Percentiles rank a stretch among this genome's conserved stretches.
Evolutionary conservation across 371 early-diverging fungal genomes (phyloP).

Genomic region (Fennellomyces sp.): DNA sequence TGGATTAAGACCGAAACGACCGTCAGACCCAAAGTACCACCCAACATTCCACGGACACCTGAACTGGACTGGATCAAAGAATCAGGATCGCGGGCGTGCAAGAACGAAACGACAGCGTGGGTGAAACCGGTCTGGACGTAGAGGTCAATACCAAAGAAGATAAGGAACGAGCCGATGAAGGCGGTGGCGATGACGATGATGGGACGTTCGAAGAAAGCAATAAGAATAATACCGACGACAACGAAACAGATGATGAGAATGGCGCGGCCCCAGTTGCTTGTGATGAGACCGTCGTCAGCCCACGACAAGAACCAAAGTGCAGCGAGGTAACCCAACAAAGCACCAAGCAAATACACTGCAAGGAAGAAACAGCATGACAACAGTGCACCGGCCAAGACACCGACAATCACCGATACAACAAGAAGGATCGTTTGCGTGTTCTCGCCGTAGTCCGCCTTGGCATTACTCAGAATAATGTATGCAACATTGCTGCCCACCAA

Average conservation of each 20-base stretch:
- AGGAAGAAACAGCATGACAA: slow-evolving; percentile 62
- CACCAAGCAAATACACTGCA: slow-evolving; percentile 62
- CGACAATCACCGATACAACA: slow-evolving; percentile 54
- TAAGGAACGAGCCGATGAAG: slow-evolving; percentile 57
- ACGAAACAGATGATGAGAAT: slow-evolving; percentile 53
- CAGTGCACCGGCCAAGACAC: slow-evolving; percentile 54
- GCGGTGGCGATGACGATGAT: slow-evolving; percentile 59
- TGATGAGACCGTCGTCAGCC: slow-evolving; percentile 51
- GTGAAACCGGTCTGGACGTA: slow-evolving; percentile 58
- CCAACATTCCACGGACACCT: slow-evolving; percentile 60
- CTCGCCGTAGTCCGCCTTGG: slow-evolving; percentile 45
- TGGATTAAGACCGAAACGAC: slow-evolving; percentile 57
- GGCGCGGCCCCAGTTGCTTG: slow-evolving; percentile 54
- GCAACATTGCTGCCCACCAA: slow-evolving; percentile 54
- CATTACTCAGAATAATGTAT: slow-evolving; percentile 56
- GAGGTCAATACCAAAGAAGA: slow-evolving; percentile 61
- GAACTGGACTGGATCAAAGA: slow-evolving; percentile 26
- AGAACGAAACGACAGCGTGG: slow-evolving; percentile 29
- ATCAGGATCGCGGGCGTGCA: slow-evolving; percentile 26
- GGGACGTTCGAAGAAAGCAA: slow-evolving; percentile 55
- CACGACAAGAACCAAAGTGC: slow-evolving; percentile 64
- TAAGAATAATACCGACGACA: slow-evolving; percentile 50
- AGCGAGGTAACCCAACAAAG: slow-evolving; percentile 55
- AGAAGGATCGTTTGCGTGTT: slow-evolving; percentile 55
- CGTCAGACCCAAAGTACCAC: slow-evolving; percentile 54